A percentile compares a stretch with the other conserved stretches of the same genome.
Evolutionary conservation across 139 green algal species (phyloP).

Genomic region (Diplosphaera chodatii): DNA sequence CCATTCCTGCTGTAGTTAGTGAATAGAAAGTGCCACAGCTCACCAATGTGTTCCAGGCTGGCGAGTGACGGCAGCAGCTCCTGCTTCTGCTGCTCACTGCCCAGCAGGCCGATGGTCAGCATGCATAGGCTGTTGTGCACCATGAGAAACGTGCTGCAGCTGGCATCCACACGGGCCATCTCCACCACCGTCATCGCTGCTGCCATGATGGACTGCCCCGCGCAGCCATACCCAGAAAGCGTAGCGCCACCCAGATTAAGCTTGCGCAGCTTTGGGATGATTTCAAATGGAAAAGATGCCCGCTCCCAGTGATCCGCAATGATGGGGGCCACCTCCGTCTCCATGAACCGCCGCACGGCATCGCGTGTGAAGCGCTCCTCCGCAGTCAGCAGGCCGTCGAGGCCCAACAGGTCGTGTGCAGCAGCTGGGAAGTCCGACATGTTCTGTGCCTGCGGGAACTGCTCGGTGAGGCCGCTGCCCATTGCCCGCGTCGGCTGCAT

Average conservation of each 20-base stretch:
- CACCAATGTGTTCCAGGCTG: conserved; percentile 19
- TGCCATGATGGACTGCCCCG: conserved; percentile 45
- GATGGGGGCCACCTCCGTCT: conserved; percentile 77
- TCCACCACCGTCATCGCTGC: conserved; percentile 60
- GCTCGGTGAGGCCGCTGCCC: too few relatives aligned
- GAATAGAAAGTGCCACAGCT: too few relatives aligned
- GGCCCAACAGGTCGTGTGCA: conserved; percentile 54
- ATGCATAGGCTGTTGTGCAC: conserved; percentile 74
- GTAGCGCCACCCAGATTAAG: conserved; percentile 66
- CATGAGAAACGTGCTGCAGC: conserved; percentile 84
- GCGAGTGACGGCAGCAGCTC: conserved; percentile 75
- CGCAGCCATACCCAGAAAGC: conserved; percentile 67
- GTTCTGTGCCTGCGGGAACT: conserved; percentile 58
- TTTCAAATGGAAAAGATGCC: conserved; percentile 77
- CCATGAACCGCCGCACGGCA: conserved; percentile 65
- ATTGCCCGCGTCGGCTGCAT: too few relatives aligned
- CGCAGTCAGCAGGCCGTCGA: conserved; percentile 64
- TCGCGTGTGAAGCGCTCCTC: conserved; percentile 57
- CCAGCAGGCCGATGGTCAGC: conserved; percentile 38
- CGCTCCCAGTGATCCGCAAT: conserved; percentile 85
- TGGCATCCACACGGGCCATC: conserved; percentile 82
- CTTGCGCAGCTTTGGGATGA: conserved; percentile 68
- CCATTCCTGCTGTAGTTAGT: too few relatives aligned
- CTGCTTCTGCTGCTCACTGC: conserved; percentile 81
- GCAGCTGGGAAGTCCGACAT: conserved; percentile 59